phyloP scores from a whole-genome alignment of 257 asterid species.

The Petrea volubilis region DNA sequence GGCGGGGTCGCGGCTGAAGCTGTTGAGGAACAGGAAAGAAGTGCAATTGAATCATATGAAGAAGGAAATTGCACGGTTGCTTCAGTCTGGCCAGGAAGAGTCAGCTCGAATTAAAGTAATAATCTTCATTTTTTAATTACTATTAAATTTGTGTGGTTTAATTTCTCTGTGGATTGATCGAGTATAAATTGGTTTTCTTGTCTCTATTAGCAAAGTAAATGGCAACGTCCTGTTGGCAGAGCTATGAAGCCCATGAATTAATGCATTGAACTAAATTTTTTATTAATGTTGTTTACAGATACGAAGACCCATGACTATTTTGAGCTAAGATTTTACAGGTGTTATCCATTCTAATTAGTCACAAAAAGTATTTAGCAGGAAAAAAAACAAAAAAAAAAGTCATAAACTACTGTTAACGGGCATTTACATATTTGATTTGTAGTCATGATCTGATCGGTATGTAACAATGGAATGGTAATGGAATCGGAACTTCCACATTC shows the following conservation, averaged over 20 bases:
- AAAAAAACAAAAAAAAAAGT: too few relatives aligned
- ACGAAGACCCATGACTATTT: background rate
- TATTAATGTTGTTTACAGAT: background rate
- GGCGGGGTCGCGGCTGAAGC: constrained; percentile 72
- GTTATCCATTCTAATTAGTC: background rate
- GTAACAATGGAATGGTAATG: too few relatives aligned
- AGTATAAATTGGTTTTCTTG: background rate
- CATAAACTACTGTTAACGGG: too few relatives aligned
- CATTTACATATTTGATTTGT: background rate
- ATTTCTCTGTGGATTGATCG: constrained; percentile 10
- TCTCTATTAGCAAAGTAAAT: too few relatives aligned
- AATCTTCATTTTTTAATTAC: background rate
- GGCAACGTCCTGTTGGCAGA: too few relatives aligned
- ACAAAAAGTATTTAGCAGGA: too few relatives aligned
- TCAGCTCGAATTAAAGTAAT: constrained; percentile 80
- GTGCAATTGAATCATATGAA: constrained; percentile 71
- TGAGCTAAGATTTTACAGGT: background rate
- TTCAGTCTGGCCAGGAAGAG: constrained; percentile 72
- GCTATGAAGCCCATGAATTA: background rate
- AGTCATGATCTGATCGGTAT: too few relatives aligned
- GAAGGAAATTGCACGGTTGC: constrained; percentile 71
- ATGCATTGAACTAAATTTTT: background rate
- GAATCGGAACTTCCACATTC: too few relatives aligned
- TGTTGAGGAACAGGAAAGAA: constrained; percentile 81
- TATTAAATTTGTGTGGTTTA: background rate